Conservation (phyloP, 129 eudicot species). For the Chrysanthemum makinoi region DNA sequence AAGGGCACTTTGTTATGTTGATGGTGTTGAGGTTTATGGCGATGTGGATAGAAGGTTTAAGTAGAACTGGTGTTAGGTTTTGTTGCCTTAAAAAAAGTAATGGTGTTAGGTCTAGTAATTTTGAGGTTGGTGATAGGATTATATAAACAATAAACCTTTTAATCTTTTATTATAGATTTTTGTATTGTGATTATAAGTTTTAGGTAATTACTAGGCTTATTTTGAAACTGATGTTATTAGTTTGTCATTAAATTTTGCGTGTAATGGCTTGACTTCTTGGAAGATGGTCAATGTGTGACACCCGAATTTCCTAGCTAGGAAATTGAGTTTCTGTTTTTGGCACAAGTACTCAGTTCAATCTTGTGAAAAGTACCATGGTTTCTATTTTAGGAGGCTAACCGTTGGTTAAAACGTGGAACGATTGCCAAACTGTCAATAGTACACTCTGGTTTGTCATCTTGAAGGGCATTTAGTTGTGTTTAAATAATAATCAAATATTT, state of each 20-base stretch:
- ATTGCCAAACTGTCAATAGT: not conserved
- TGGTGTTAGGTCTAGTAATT: too few relatives aligned
- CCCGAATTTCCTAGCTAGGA: not conserved
- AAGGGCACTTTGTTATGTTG: too few relatives aligned
- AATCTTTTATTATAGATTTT: not conserved
- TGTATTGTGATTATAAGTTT: not conserved
- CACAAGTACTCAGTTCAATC: not conserved
- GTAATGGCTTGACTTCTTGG: not conserved
- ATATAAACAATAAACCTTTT: not conserved
- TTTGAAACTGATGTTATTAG: too few relatives aligned
- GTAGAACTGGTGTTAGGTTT: too few relatives aligned
- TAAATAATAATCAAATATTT: not conserved
- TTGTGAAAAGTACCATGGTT: not conserved
- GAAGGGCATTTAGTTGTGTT: too few relatives aligned
- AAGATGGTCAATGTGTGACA: not conserved
- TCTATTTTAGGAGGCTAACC: slow-evolving; percentile 4
- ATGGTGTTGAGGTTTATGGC: too few relatives aligned
- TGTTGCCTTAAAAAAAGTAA: too few relatives aligned
- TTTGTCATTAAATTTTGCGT: not conserved
- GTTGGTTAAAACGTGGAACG: slow-evolving; percentile 5
- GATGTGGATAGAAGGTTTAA: too few relatives aligned
- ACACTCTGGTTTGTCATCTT: too few relatives aligned
- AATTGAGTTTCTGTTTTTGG: not conserved
- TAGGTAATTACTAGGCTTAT: too few relatives aligned
- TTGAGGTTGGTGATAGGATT: too few relatives aligned